phyloP scores from a whole-genome alignment of 768 basidiomycete species.

The Mycena galopus region DNA sequence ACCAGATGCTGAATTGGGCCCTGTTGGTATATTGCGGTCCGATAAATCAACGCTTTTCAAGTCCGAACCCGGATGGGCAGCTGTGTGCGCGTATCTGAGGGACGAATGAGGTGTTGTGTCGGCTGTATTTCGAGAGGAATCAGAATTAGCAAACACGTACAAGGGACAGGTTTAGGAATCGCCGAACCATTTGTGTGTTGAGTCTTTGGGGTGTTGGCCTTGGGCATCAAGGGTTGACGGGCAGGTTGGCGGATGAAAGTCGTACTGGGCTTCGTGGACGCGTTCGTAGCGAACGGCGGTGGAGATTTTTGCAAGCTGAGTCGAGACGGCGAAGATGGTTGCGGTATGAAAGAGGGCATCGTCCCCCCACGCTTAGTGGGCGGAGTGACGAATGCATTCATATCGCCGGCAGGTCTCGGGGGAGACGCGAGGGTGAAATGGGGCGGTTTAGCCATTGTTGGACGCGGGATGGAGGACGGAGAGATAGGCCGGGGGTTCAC shows the following conservation, averaged over 20 bases:
- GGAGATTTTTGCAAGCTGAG: conserved; percentile 40
- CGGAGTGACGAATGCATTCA: conserved; percentile 60
- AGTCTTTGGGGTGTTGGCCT: conserved; percentile 42
- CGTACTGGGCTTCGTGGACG: conserved; percentile 46
- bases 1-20: conserved; percentile 30
- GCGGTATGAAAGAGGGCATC: conserved; percentile 72
- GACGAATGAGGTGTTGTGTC: conserved; percentile 47
- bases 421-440: conserved; percentile 47
- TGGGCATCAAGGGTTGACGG: conserved; percentile 53
- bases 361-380: conserved; percentile 64
- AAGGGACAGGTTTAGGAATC: conserved; percentile 62
- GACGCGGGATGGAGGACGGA: conserved; percentile 68
- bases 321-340: conserved; percentile 63
- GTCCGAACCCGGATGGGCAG: conserved; percentile 47
- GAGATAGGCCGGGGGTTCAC: conserved; percentile 42
- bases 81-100: conserved; percentile 55
- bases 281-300: conserved; percentile 46
- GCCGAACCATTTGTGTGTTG: conserved; percentile 71
- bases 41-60: conserved; percentile 56
- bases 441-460: conserved; percentile 49
- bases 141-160: conserved; percentile 72
- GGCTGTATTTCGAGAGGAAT: conserved; percentile 48
- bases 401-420: conserved; percentile 39
- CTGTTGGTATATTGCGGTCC: conserved; percentile 44
- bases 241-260: conserved; percentile 61